Percentiles rank a stretch among this genome's conserved stretches.
Evolutionary conservation across 352 stramenopile species (phyloP).

Genomic region (Phytopythium delawarense): DNA sequence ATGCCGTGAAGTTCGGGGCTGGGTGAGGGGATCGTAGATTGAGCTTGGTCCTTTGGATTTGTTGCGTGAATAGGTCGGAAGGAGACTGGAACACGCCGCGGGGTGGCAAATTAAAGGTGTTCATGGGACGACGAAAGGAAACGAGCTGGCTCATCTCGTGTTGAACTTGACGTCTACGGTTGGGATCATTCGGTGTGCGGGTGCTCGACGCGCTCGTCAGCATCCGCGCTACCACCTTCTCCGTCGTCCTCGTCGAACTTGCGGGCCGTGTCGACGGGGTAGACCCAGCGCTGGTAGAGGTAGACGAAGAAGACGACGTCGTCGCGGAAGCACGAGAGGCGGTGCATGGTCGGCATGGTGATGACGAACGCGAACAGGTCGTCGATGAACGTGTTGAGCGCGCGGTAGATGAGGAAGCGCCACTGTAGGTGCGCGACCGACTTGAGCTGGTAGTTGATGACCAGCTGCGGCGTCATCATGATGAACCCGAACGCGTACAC

Average conservation of each 20-base stretch:
- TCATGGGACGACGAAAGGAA: not conserved
- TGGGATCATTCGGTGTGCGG: not conserved
- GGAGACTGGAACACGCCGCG: not conserved
- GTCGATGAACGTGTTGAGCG: conserved; percentile 93
- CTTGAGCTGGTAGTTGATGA: conserved; percentile 93
- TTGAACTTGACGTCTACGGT: not conserved
- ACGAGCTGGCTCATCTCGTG: not conserved
- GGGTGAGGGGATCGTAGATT: not conserved
- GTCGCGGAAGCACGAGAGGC: conserved; percentile 87
- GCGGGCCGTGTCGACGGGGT: conserved; percentile 68
- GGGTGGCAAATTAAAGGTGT: not conserved
- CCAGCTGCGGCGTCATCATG: conserved; percentile 90
- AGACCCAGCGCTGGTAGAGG: conserved; percentile 90
- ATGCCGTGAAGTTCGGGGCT: conserved; percentile 10
- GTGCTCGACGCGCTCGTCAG: not conserved
- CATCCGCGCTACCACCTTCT: not conserved
- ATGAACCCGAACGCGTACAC: conserved; percentile 92
- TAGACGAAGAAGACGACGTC: conserved; percentile 91
- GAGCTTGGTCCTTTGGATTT: not conserved
- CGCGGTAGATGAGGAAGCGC: conserved; percentile 93
- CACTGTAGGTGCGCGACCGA: conserved; percentile 90
- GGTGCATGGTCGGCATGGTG: conserved; percentile 89
- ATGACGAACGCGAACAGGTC: conserved; percentile 91
- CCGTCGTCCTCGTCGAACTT: conserved; percentile 44
- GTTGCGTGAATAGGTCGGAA: not conserved